phyloP scores from a whole-genome alignment of 1,284 basidiomycete species.

The Neonothopanus nambi region DNA sequence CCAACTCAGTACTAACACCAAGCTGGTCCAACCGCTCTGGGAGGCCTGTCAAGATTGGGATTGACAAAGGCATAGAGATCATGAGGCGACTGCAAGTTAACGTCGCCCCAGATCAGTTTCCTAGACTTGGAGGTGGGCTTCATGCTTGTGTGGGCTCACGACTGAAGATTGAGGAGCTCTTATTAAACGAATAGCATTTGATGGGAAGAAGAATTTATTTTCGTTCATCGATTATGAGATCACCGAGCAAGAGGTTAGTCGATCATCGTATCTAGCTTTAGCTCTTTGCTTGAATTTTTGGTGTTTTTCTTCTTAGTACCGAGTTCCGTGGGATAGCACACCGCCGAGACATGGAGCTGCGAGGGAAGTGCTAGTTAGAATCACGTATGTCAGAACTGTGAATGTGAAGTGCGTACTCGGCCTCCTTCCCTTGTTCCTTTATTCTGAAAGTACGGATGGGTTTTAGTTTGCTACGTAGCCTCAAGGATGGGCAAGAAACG shows the following conservation, averaged over 20 bases:
- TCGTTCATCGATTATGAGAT: constrained; percentile 26
- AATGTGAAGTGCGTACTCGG: constrained; percentile 23
- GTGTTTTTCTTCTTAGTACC: constrained; percentile 22
- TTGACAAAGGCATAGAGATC: constrained; percentile 27
- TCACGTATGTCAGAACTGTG: constrained; percentile 24
- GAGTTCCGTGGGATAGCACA: constrained; percentile 24
- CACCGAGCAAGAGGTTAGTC: constrained; percentile 19
- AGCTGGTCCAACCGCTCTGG: constrained; percentile 2
- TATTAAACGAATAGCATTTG: constrained; percentile 25
- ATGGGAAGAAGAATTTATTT: constrained; percentile 35
- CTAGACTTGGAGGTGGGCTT: constrained; percentile 24
- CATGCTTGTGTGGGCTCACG: not conserved
- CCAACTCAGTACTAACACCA: constrained; percentile 12
- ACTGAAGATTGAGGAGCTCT: not conserved
- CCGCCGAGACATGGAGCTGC: constrained; percentile 8
- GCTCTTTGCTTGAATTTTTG: not conserved
- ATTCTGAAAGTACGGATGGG: constrained; percentile 3
- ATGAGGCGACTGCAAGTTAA: constrained; percentile 27
- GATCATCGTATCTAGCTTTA: not conserved
- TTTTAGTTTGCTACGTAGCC: constrained; percentile 11
- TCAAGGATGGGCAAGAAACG: constrained; percentile 12
- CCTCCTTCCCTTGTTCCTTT: constrained; percentile 5
- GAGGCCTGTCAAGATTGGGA: constrained; percentile 20
- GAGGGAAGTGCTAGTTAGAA: constrained; percentile 21
- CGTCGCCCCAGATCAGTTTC: constrained; percentile 24